Base-by-base conservation (phyloP, 176 grass and related monocot species). In the Avena insularis region DNA sequence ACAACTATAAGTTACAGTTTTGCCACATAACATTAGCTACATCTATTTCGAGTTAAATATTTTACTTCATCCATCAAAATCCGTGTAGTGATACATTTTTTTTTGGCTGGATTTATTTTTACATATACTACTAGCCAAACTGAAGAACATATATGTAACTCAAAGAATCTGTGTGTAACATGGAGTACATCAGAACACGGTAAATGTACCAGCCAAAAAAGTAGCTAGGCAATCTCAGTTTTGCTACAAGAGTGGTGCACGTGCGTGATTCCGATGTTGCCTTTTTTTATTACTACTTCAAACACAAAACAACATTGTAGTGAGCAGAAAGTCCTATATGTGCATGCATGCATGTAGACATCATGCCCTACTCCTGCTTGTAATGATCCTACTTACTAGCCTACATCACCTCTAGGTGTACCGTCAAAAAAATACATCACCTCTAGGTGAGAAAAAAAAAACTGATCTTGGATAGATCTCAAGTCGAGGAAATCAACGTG, bases 281-380 rank as follows among this genome's bases (percentile, higher is more conserved):
- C 62, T 82, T 75, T 77, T 4, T 74, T 82, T 75, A 69, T 58
- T 65, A 71, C 81, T 82, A 76, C 60, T 75, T 77, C 59, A 27
- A 75, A 45, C 77, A 38, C 25, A 27, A 69, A 12, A 36, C 75
- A 50, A 0, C 54, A 16, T 77, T 76, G 29, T 82, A 71, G 19
- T 50, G 50, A 75, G 36, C 59, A 60, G 81, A 64, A 86, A 79
- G 79, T 64, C 36, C 65, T 73, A 46, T 48, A 20, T 57, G 55
- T 75, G 57, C 65, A 79, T 71, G 79, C 84, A 83, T 87, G 25
- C 27, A 31, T 19, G 1, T 77, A 55, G 27, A 84, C 58, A 66
- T 75, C 80, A 74, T 68, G 67, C 15, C 36, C 23, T 33, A 27
- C 40, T 43, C 40, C 40, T 43, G 40, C 40, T 43, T 43, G 40